Evolutionary conservation across 2,329 filamentous ascomycete species (phyloP).

Genomic region (Erysiphe pulchra): DNA sequence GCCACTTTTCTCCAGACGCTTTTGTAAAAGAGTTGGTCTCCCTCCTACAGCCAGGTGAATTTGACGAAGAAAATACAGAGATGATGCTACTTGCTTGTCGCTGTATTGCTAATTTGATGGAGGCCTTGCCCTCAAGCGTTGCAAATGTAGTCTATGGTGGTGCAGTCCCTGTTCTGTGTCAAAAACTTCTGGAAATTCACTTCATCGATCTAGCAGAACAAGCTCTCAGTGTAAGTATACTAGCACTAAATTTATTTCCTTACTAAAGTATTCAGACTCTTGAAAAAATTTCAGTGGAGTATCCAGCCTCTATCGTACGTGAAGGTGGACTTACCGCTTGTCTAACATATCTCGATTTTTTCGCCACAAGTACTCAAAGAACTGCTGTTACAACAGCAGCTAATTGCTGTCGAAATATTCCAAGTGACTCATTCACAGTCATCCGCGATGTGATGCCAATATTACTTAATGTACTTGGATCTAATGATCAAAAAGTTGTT

Average conservation of each 20-base stretch:
- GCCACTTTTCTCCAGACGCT: slow-evolving; percentile 79
- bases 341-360: slow-evolving; percentile 87
- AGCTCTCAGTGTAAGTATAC: slow-evolving; percentile 43
- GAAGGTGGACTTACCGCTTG: slow-evolving; percentile 93
- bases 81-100: slow-evolving; percentile 93
- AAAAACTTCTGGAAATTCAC: slow-evolving; percentile 83
- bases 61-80: slow-evolving; percentile 72
- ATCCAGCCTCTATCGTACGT: slow-evolving; percentile 79
- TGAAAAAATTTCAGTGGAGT: slow-evolving; percentile 93
- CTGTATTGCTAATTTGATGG: slow-evolving; percentile 92
- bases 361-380: slow-evolving; percentile 85
- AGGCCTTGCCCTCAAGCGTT: slow-evolving; percentile 75
- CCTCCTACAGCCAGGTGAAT: slow-evolving; percentile 76
- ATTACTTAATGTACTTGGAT: slow-evolving; percentile 65
- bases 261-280: slow-evolving; percentile 31
- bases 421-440: slow-evolving; percentile 74
- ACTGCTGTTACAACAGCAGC: slow-evolving; percentile 93
- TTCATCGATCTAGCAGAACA: slow-evolving; percentile 97
- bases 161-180: slow-evolving; percentile 79
- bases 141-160: slow-evolving; percentile 95
- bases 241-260: neutral
- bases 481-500: slow-evolving; percentile 87
- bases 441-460: slow-evolving; percentile 94
- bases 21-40: slow-evolving; percentile 86
- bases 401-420: slow-evolving; percentile 93